phyloP scores from a whole-genome alignment of 1,284 basidiomycete species.

The Naganishia liquefaciens region DNA sequence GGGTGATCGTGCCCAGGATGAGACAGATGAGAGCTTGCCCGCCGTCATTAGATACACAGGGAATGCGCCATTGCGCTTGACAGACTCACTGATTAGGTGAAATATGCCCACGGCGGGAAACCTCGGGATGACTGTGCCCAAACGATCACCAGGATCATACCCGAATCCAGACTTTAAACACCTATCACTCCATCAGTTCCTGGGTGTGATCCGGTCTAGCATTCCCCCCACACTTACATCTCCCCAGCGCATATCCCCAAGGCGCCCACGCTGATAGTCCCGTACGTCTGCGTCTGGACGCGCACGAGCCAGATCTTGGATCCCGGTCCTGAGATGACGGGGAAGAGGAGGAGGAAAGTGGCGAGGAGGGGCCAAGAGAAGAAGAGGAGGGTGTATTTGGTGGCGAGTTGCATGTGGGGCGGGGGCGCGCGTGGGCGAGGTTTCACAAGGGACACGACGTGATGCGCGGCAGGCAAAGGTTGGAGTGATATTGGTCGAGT shows the following conservation, averaged over 20 bases:
- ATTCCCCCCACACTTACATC: neutral
- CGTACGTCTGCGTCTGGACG: neutral
- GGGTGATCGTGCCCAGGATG: neutral
- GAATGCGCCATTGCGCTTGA: too few species aligned
- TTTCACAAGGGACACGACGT: too few species aligned
- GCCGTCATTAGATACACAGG: too few species aligned
- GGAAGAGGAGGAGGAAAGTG: slow-evolving; percentile 11
- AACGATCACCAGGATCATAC: neutral
- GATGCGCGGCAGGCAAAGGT: too few species aligned
- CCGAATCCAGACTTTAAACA: neutral
- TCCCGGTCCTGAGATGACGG: slow-evolving; percentile 7
- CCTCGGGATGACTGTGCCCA: slow-evolving; percentile 1
- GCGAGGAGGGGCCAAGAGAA: neutral
- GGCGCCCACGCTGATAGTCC: slow-evolving; percentile 1
- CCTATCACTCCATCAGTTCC: too few species aligned
- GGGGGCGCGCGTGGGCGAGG: too few species aligned
- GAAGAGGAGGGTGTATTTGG: slow-evolving; percentile 3
- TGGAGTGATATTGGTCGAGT: too few species aligned
- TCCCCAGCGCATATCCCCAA: slow-evolving; percentile 4
- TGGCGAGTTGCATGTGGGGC: slow-evolving; percentile 1
- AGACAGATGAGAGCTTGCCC: neutral
- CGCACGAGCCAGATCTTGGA: slow-evolving; percentile 9
- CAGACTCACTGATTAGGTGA: slow-evolving; percentile 10
- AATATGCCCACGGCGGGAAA: neutral
- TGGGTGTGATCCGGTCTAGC: neutral